Evolutionary conservation across 805 yeast species (phyloP), one percentile per base, ranked within the genome.

Genomic region (Kazachstania viticola): DNA sequence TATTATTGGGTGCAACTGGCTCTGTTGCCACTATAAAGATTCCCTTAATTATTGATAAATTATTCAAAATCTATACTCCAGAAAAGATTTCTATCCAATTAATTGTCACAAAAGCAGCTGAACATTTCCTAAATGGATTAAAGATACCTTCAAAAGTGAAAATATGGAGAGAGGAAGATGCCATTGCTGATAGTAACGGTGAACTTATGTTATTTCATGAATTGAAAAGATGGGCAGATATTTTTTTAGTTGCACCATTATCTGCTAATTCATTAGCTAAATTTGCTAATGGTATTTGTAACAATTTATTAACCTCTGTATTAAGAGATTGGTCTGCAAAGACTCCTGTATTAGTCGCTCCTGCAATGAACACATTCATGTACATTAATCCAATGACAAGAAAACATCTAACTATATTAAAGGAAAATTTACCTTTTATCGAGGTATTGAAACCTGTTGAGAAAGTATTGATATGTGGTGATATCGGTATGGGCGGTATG

Each of bases 1-100:
- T 91, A 27, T 62, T 91, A 35, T 64, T 91, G 27, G 98, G 93
- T 14, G 94, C 93, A 14, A 83, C 97, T 1, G 98, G 98, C 1
- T 81, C 94, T 2, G 96, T 91, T 3, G 98, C 98, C 4, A 83
- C 97, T 3, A 84, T 91, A 40, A 91, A 91, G 55, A 77, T 91
- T 15, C 95, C 95, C 0, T 56, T 79, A 42, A 84, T 91, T 25
- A 83, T 91, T 41, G 94, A 79, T 49, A 83, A 84, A 53, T 65
- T 91, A 30, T 79, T 77, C 51, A 82, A 83, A 54, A 66, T 79
- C 5, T 88, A 81, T 56, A 82, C 85, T 4, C 73, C 61, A 6
- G 72, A 73, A 29, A 75, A 73, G 37, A 77, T 85, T 3, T 75
- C 85, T 3, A 81, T 87, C 39, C 95, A 87, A 56, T 62, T 87